These are phyloP conservation scores for Quercus ilex DNA, from an alignment of 306 rosid species.

Conservation along the genomic window DNA sequence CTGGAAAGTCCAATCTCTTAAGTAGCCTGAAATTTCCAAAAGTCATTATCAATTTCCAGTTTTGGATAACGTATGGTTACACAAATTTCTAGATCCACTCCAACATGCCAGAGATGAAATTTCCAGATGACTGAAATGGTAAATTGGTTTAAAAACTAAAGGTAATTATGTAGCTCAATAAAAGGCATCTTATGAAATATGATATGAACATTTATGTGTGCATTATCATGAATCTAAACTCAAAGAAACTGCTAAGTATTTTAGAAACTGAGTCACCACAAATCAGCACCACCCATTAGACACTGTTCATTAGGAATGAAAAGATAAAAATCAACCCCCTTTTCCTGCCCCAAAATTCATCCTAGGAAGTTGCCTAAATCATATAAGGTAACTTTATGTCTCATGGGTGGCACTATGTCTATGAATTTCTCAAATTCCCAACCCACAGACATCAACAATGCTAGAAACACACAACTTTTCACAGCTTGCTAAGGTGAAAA, in stretches of 20 bases:
- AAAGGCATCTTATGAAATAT: neutral
- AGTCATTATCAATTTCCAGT: slow-evolving; percentile 20
- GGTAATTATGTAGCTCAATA: neutral
- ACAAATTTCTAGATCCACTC: neutral
- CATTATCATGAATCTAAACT: neutral
- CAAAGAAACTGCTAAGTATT: neutral
- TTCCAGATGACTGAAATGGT: neutral
- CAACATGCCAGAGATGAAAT: neutral
- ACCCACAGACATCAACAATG: neutral
- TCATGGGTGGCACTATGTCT: neutral
- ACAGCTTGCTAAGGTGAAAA: too few relatives aligned
- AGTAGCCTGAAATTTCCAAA: slow-evolving; percentile 56
- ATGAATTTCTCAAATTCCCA: neutral
- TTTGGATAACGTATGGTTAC: neutral
- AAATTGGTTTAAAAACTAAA: neutral
- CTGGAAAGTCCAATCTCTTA: slow-evolving; percentile 89
- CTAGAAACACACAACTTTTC: too few relatives aligned
- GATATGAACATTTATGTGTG: neutral
- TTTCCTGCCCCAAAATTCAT: neutral
- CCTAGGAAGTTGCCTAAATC: neutral
- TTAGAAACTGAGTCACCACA: neutral
- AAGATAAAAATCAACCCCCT: neutral
- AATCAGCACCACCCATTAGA: neutral
- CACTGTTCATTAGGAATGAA: neutral
- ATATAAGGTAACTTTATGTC: neutral